Evolutionary conservation across 2,329 filamentous ascomycete genomes (phyloP).

Genomic region (Sporothrix protearum): DNA sequence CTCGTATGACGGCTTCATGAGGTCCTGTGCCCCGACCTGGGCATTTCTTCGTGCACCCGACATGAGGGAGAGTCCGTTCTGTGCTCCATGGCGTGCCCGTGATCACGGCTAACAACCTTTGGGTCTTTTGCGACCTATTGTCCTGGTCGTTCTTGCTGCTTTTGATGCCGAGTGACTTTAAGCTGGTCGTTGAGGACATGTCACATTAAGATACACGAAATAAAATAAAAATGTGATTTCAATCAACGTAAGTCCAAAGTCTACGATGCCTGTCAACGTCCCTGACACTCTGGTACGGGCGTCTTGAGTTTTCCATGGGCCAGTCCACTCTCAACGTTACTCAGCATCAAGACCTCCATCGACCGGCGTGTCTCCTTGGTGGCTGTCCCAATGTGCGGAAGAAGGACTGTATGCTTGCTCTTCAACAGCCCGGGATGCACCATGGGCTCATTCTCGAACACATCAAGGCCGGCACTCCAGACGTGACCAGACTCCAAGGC

Average conservation of each 20-base stretch:
- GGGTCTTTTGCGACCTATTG: no score
- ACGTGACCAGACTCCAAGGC: constrained; percentile 46
- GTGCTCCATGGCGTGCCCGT: background rate
- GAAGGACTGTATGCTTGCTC: constrained; percentile 67
- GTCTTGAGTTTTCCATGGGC: background rate
- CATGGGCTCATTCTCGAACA: constrained; percentile 52
- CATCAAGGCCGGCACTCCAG: constrained; percentile 47
- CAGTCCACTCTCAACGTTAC: constrained; percentile 30
- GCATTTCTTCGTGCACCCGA: background rate
- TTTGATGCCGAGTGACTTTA: no score
- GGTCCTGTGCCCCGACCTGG: background rate
- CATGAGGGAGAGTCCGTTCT: background rate
- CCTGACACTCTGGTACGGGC: constrained; percentile 22
- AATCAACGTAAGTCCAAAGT: background rate
- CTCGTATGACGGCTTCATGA: background rate
- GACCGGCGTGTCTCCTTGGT: constrained; percentile 55
- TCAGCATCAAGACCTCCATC: constrained; percentile 19
- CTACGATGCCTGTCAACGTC: background rate
- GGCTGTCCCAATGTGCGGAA: constrained; percentile 85
- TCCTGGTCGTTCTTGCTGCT: no score
- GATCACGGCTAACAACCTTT: no score
- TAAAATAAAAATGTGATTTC: no score
- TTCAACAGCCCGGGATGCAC: constrained; percentile 67
- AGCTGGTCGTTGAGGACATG: no score
- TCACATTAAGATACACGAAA: no score